A percentile compares a stretch with the other conserved stretches of the same genome.
These are phyloP conservation scores for Podila horticola DNA, from an alignment of 192 early-diverging fungal genomes.

Conservation along the genomic window DNA sequence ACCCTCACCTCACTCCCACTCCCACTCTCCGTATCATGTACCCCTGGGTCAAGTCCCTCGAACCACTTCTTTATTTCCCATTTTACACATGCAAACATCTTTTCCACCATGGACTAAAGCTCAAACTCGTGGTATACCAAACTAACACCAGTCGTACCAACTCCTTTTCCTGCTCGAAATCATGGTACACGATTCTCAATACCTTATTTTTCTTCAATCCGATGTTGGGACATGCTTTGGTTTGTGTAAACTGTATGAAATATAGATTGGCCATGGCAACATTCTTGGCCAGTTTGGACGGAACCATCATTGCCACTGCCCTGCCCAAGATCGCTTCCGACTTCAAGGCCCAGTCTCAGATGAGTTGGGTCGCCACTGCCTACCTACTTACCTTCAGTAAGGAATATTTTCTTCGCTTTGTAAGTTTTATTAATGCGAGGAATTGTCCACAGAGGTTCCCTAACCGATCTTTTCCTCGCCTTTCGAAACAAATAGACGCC, in stretches of 20 bases:
- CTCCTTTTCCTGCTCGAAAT: neutral
- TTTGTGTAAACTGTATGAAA: neutral
- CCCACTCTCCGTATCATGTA: neutral
- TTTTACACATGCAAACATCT: neutral
- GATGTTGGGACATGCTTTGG: neutral
- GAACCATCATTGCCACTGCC: conserved; percentile 71
- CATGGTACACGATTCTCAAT: neutral
- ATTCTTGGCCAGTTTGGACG: conserved; percentile 70
- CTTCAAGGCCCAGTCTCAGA: conserved; percentile 66
- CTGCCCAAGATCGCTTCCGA: conserved; percentile 68
- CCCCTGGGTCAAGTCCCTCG: neutral
- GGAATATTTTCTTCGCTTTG: neutral
- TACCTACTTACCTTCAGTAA: conserved; percentile 68
- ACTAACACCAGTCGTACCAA: neutral
- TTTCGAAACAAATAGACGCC: conserved; percentile 25
- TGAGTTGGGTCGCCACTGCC: conserved; percentile 83
- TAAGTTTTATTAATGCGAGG: too few relatives aligned
- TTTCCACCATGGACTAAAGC: neutral
- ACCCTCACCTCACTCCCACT: neutral
- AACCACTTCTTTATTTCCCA: too few relatives aligned
- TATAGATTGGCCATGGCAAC: conserved; percentile 61
- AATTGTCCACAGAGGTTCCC: neutral
- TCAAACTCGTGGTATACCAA: too few relatives aligned
- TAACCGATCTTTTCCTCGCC: neutral
- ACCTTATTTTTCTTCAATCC: neutral